These are phyloP conservation scores for Penicillium crystallinum DNA, from an alignment of 495 filamentous ascomycete species.

Conservation along the genomic window DNA sequence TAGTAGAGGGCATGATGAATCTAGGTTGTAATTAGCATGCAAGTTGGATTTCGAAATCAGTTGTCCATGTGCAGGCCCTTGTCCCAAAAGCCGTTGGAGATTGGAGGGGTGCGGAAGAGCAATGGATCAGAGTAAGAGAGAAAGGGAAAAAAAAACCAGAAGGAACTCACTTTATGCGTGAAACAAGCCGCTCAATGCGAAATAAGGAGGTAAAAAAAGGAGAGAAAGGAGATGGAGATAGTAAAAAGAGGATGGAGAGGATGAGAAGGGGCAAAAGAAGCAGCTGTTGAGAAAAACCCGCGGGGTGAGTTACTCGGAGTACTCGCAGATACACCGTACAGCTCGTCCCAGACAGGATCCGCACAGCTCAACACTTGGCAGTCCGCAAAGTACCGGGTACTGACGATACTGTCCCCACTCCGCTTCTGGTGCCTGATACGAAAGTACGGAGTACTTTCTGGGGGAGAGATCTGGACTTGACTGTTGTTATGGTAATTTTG, in stretches of 20 bases:
- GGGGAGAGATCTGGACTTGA: no score
- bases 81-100: neutral
- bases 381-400: constrained; percentile 29
- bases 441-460: neutral
- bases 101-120: neutral
- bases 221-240: constrained; percentile 17
- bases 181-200: constrained; percentile 8
- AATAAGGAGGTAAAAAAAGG: constrained; percentile 5
- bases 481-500: neutral
- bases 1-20: constrained; percentile 47
- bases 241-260: constrained; percentile 8
- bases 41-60: constrained; percentile 4
- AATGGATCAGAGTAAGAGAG: neutral
- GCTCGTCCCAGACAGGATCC: constrained; percentile 18
- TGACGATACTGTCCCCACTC: constrained; percentile 12
- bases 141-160: neutral
- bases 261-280: constrained; percentile 16
- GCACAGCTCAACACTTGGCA: constrained; percentile 23
- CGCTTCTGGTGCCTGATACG: neutral
- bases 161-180: constrained; percentile 2
- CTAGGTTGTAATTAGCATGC: constrained; percentile 8
- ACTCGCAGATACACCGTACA: constrained; percentile 34
- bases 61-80: neutral
- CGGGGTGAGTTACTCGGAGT: constrained; percentile 19
- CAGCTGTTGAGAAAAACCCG: constrained; percentile 24